Percentiles rank a stretch among this genome's conserved stretches.
phyloP scores from a whole-genome alignment of 257 asterid species.

The Solanum chmielewskii region DNA sequence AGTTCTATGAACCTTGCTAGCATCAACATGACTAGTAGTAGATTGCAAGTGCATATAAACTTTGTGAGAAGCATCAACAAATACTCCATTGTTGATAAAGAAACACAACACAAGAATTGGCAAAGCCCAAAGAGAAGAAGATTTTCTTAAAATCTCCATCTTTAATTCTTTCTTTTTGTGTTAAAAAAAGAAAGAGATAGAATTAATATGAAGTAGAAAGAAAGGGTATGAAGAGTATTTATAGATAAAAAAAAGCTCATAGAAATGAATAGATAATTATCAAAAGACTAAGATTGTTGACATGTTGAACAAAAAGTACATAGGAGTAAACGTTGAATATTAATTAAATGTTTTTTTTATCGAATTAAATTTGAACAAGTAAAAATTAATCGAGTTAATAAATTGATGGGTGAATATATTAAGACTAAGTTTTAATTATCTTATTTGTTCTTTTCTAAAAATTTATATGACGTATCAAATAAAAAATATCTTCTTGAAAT shows the following conservation, averaged over 20 bases:
- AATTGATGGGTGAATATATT: too few relatives aligned
- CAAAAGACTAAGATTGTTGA: not conserved
- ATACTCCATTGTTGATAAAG: not conserved
- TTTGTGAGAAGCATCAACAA: constrained; percentile 14
- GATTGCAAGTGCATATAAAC: constrained; percentile 7
- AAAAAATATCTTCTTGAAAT: not conserved
- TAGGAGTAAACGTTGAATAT: not conserved
- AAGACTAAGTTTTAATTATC: not conserved
- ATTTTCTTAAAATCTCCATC: not conserved
- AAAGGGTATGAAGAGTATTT: not conserved
- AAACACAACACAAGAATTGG: not conserved
- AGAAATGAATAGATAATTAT: not conserved
- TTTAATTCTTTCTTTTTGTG: not conserved
- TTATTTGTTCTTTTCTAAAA: not conserved
- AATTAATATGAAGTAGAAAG: not conserved
- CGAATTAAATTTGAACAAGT: accelerated
- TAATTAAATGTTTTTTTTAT: not conserved
- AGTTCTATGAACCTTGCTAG: constrained; percentile 22
- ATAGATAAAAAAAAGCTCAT: not conserved
- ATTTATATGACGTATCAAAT: not conserved
- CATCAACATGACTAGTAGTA: not conserved
- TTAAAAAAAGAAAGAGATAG: not conserved
- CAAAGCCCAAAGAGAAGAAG: not conserved
- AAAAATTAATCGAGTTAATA: not conserved
- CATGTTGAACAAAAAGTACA: not conserved